Evolutionary conservation across 2,329 filamentous ascomycete species (phyloP), one percentile per base, ranked within the genome.

Genomic region (Metarhizium guizhouense): DNA sequence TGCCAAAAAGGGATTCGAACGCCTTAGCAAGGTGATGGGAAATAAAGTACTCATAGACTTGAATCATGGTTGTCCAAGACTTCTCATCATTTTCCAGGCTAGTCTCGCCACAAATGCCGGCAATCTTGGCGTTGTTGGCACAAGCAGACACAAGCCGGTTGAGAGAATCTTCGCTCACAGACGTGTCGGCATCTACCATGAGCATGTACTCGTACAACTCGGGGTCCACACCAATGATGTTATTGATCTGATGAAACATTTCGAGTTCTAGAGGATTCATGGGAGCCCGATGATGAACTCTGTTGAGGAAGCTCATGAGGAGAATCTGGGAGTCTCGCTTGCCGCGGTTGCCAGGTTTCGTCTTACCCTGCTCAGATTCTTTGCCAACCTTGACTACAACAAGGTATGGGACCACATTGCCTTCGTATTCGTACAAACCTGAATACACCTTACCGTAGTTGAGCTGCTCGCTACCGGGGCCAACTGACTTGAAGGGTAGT

Each of bases 361-460:
- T 78, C 73, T 93, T 94, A 66, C 73, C 76, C 70, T 95, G 90
- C 71, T 99, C 94, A 6, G 92, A 95, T 69, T 96, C 90, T 73
- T 96, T 97, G 69, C 94, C 94, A 58, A 96, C 88, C 76, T 99
- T 99, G 70, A 97, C 93, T 29, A 99, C 79, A 11, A 99, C 94
- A 30, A 99, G 74, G 66, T 96, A 99, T 0, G 94, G 94, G 11
- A 99, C 94, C 3, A 99, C 92, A 63, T 96, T 96, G 72, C 93
- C 94, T 76, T 99, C 92, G 58, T 85, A 96, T 70, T 99, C 94
- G 71, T 99, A 99, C 2, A 99, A 82, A 67, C 94, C 94, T 51
- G 93, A 97, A 72, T 97, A 99, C 16, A 99, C 92, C 69, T 99
- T 99, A 67, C 92, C 94, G 67, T 96, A 97, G 73, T 99, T 99